These are phyloP conservation scores for Cladobotryum mycophilum DNA, from an alignment of 2,329 filamentous ascomycete species.

Conservation along the genomic window DNA sequence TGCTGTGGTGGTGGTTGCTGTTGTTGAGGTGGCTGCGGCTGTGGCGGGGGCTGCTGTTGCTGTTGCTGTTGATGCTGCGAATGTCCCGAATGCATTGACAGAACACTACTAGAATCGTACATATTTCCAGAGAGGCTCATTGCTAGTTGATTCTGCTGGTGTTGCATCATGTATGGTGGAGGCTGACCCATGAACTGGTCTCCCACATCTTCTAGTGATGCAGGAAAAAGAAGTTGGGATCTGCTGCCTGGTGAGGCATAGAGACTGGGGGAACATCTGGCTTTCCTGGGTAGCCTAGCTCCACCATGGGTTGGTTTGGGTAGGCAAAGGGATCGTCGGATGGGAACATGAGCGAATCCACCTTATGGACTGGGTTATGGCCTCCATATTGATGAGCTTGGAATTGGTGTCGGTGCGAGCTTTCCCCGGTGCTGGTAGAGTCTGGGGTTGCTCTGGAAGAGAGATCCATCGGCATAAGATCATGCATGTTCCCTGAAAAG, in stretches of 20 bases:
- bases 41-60: conserved; percentile 14
- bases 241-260: conserved; percentile 27
- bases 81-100: conserved; percentile 30
- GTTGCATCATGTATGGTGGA: conserved; percentile 60
- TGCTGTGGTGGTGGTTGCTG: conserved; percentile 28
- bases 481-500: conserved; percentile 36
- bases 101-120: conserved; percentile 38
- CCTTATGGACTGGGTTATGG: conserved; percentile 54
- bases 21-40: background rate
- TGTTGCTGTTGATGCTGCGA: conserved; percentile 15
- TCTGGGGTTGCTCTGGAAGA: conserved; percentile 37
- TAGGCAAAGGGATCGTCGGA: conserved; percentile 74
- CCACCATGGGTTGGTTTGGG: conserved; percentile 67
- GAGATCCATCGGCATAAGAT: conserved; percentile 41
- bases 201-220: conserved; percentile 59
- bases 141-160: conserved; percentile 34
- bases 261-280: conserved; percentile 26
- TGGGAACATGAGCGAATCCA: conserved; percentile 76
- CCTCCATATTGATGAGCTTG: conserved; percentile 25
- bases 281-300: conserved; percentile 39
- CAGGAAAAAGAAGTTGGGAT: conserved; percentile 46
- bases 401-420: conserved; percentile 31
- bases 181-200: conserved; percentile 66
- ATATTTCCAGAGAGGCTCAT: conserved; percentile 39
- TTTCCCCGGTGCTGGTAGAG: conserved; percentile 36